phyloP scores from a whole-genome alignment of 208 protist genomes.

The Leishmania aethiopica region DNA sequence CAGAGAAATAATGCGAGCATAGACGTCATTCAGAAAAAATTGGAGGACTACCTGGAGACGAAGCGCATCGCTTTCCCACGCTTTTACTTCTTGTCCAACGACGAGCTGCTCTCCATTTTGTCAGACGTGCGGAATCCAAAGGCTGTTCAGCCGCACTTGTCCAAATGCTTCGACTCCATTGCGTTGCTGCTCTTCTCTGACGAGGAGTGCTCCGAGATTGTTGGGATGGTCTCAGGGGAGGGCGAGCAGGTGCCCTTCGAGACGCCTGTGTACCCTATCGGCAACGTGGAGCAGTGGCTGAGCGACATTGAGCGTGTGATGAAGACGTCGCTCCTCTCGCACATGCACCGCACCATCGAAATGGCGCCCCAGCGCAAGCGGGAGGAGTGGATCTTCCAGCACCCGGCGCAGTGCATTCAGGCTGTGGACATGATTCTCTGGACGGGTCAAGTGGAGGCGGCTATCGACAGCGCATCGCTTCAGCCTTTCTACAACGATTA shows the following conservation, averaged over 20 bases:
- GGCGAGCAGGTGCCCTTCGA: conserved; percentile 92
- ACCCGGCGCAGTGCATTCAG: conserved; percentile 95
- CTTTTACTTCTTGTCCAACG: conserved; percentile 98
- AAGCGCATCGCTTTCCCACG: conserved; percentile 96
- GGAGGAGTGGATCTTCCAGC: conserved; percentile 93
- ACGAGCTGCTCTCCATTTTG: conserved; percentile 98
- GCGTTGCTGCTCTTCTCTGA: conserved; percentile 83
- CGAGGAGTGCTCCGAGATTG: conserved; percentile 81
- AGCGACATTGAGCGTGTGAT: conserved; percentile 94
- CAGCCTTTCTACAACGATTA: conserved; percentile 76
- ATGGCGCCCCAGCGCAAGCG: conserved; percentile 65
- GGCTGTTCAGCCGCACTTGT: conserved; percentile 95
- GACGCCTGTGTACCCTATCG: conserved; percentile 82
- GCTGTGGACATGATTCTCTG: conserved; percentile 94
- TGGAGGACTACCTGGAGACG: conserved; percentile 97
- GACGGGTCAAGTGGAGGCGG: conserved; percentile 92
- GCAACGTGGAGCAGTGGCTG: conserved; percentile 96
- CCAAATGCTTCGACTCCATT: conserved; percentile 97
- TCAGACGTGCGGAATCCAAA: conserved; percentile 96
- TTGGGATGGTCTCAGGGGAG: conserved; percentile 92
- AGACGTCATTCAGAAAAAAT: conserved; percentile 95
- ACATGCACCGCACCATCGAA: conserved; percentile 85
- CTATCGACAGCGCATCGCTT: conserved; percentile 65
- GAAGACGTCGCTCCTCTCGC: conserved; percentile 88
- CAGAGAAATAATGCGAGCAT: conserved; percentile 85